Conservation (phyloP, 495 filamentous ascomycete genomes). For the Penicillium malachiteum region DNA sequence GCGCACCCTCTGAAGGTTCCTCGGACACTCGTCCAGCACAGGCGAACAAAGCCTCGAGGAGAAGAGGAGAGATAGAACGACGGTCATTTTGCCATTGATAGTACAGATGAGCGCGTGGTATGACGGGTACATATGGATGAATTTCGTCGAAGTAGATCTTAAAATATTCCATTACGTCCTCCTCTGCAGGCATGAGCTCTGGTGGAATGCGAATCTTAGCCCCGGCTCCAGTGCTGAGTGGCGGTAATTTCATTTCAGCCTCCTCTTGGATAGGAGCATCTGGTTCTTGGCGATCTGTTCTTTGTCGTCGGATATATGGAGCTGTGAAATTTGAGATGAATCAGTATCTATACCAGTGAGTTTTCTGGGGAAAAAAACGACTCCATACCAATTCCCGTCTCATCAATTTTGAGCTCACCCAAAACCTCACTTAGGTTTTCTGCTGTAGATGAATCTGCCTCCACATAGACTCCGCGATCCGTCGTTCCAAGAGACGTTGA, state of each 20-base stretch:
- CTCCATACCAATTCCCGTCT: constrained; percentile 78
- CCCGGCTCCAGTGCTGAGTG: constrained; percentile 63
- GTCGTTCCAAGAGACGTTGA: constrained; percentile 47
- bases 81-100: constrained; percentile 89
- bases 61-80: constrained; percentile 82
- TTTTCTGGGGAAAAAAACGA: constrained; percentile 19
- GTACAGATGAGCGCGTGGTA: constrained; percentile 82
- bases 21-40: constrained; percentile 82
- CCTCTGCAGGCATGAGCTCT: constrained; percentile 89
- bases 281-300: constrained; percentile 56
- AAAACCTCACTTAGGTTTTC: constrained; percentile 76
- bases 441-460: constrained; percentile 65
- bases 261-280: constrained; percentile 80
- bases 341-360: neutral
- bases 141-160: constrained; percentile 90
- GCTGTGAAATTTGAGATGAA: constrained; percentile 44
- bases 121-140: constrained; percentile 93
- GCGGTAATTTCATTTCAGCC: constrained; percentile 67
- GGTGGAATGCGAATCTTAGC: constrained; percentile 84
- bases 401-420: constrained; percentile 84
- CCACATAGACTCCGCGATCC: constrained; percentile 34
- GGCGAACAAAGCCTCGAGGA: constrained; percentile 95
- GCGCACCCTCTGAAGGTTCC: constrained; percentile 78
- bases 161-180: constrained; percentile 81
- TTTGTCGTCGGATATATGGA: constrained; percentile 81